Evolutionary conservation across 2,329 filamentous ascomycete species (phyloP).

Genomic region (Pestalotiopsis sp.): DNA sequence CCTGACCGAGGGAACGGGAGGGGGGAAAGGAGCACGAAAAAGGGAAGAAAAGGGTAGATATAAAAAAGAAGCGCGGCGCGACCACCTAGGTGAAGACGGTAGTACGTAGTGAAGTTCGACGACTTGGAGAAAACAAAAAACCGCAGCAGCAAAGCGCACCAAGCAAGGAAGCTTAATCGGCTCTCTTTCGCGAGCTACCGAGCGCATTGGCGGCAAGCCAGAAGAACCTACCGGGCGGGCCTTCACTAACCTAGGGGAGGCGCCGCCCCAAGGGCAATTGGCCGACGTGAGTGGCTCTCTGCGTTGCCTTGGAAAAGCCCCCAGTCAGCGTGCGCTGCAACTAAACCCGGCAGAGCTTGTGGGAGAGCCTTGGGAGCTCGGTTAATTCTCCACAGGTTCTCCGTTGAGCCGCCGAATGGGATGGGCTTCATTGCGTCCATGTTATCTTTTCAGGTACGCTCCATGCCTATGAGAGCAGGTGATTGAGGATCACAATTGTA

Average conservation of each 20-base stretch:
- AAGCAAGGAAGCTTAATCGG: neutral
- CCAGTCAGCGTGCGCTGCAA: neutral
- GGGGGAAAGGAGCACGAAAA: slow-evolving; percentile 23
- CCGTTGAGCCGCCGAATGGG: slow-evolving; percentile 22
- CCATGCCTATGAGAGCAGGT: neutral
- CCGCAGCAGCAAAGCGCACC: neutral
- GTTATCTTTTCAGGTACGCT: neutral
- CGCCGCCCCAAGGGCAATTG: neutral
- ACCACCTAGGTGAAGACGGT: slow-evolving; percentile 18
- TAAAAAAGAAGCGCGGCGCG: slow-evolving; percentile 9
- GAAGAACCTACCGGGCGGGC: neutral
- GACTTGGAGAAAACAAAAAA: neutral
- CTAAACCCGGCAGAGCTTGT: neutral
- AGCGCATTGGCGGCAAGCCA: neutral
- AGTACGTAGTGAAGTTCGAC: neutral
- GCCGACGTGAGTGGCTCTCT: neutral
- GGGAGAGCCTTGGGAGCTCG: slow-evolving; percentile 18
- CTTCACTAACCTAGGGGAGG: neutral
- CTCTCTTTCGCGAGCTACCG: neutral
- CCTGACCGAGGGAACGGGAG: slow-evolving; percentile 26
- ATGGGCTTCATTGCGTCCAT: neutral
- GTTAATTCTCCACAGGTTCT: slow-evolving; percentile 24
- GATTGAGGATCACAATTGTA: neutral
- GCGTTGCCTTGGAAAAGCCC: neutral
- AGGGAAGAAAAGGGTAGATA: slow-evolving; percentile 19